Evolutionary conservation across 345 rosid genomes (phyloP), one percentile per base, ranked within the genome.

Genomic region (Gossypium herbaceum): DNA sequence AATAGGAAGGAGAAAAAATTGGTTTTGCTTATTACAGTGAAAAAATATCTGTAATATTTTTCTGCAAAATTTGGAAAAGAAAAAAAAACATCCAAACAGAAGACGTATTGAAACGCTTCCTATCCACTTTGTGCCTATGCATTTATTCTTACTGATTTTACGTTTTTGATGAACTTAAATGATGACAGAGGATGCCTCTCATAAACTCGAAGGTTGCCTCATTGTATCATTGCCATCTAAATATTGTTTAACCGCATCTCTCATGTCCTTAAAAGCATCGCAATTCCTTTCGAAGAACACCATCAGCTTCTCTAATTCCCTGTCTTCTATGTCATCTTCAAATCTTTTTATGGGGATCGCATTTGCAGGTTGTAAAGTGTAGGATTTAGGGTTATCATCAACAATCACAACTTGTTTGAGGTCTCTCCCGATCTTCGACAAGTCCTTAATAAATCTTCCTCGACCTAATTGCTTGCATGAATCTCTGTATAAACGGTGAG

Each of bases 321-420:
- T 24, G 68, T 92, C 98, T 0, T 20, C 50, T 13, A 77, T 68
- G 83, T 94, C 91, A 51, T 87, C 91, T 2, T 56, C 62, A 55
- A 92, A 92, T 16, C 94, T 88, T 75, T 72, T 83, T 13, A 90
- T 82, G 17, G 92, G 97, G 58, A 94, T 82, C 0, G 96, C 98
- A 29, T 92, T 94, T 63, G 84, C 90, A 2, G 96, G 96, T 73
- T 94, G 98, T 55, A 84, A 80, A 50, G 58, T 60, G 68, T 90
- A 94, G 1, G 91, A 81, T 17, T 86, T 87, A 0, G 96, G 98
- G 69, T 94, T 94, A 22, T 94, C 98, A 13, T 94, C 98, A 19
- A 94, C 89, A 15, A 94, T 90, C 81, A 90, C 93, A 19, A 83
- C 88, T 17, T 78, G 82, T 24, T 77, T 81, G 76, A 87, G 44